Conservation (phyloP, 177 flowering plant genomes). For the Vitis hybrid region DNA sequence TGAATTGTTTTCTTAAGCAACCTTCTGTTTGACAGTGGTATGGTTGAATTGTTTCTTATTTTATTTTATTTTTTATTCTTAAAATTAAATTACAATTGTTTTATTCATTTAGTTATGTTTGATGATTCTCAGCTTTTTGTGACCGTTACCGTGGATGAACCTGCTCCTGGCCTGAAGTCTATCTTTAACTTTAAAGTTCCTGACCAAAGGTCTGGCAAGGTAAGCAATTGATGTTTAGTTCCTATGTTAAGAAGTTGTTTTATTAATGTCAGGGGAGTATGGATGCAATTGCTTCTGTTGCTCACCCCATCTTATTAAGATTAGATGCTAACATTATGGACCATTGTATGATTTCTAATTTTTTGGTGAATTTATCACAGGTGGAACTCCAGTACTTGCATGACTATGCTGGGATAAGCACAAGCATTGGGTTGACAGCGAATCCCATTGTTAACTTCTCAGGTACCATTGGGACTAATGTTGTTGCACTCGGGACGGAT, state of each 20-base stretch:
- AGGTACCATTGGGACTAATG: conserved; percentile 65
- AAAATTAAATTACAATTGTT: too few relatives aligned
- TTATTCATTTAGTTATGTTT: not conserved
- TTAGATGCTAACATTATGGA: not conserved
- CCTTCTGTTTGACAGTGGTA: not conserved
- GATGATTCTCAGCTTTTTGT: conserved; percentile 48
- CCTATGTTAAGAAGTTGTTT: not conserved
- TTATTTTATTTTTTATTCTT: not conserved
- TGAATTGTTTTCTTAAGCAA: not conserved
- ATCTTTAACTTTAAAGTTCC: conserved; percentile 69
- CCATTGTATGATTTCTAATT: not conserved
- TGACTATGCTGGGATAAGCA: conserved; percentile 62
- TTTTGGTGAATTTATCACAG: conserved; percentile 31
- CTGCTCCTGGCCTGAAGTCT: conserved; percentile 80
- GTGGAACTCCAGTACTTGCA: conserved; percentile 70
- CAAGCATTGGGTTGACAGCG: conserved; percentile 83
- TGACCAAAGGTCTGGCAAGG: conserved; percentile 89
- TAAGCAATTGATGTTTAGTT: conserved; percentile 15
- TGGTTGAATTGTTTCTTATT: not conserved
- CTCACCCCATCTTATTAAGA: not conserved
- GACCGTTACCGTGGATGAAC: conserved; percentile 72
- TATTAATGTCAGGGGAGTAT: too few relatives aligned
- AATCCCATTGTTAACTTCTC: conserved; percentile 82
- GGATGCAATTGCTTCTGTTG: not conserved
- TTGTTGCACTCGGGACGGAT: conserved; percentile 63